A percentile compares a stretch with the other conserved stretches of the same genome.
Evolutionary conservation across 176 grass and related monocot species (phyloP).

Genomic region (Puya raimondii): DNA sequence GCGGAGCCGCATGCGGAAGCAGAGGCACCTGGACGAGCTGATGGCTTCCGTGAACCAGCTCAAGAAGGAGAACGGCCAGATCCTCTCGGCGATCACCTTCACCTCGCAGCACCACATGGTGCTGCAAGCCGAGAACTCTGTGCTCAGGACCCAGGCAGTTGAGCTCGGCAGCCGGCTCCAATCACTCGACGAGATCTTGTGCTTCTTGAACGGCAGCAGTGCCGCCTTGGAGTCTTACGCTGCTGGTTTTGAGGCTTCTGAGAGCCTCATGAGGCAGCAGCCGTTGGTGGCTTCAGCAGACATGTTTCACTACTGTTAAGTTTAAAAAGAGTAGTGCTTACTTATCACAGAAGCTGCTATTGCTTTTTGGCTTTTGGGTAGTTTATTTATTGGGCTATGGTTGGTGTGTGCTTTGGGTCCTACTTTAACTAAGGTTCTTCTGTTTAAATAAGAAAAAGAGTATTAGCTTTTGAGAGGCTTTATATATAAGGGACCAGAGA

Average conservation of each 20-base stretch:
- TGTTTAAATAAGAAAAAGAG: too few species aligned
- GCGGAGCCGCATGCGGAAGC: slow-evolving; percentile 53
- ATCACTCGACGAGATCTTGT: slow-evolving; percentile 33
- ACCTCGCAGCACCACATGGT: slow-evolving; percentile 10
- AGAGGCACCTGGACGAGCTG: slow-evolving; percentile 38
- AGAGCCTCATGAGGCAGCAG: neutral
- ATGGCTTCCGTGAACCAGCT: slow-evolving; percentile 28
- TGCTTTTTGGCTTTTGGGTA: too few species aligned
- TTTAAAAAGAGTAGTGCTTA: too few species aligned
- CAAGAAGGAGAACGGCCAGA: slow-evolving; percentile 31
- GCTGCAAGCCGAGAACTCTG: slow-evolving; percentile 44
- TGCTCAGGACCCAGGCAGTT: slow-evolving; percentile 35
- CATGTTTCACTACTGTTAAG: neutral
- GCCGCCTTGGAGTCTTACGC: neutral
- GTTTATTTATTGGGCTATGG: too few species aligned
- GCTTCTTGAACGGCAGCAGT: neutral
- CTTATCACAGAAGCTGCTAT: too few species aligned
- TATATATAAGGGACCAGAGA: too few species aligned
- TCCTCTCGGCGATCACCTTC: slow-evolving; percentile 25
- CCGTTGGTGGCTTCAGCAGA: neutral
- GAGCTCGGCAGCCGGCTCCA: slow-evolving; percentile 41
- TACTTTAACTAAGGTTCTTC: too few species aligned
- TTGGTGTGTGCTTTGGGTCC: too few species aligned
- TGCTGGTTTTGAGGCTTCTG: neutral
- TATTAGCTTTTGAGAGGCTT: too few species aligned